A percentile compares a stretch with the other conserved stretches of the same genome.
Conservation (phyloP, 2,329 filamentous ascomycete species). For the Colletotrichum phormii region DNA sequence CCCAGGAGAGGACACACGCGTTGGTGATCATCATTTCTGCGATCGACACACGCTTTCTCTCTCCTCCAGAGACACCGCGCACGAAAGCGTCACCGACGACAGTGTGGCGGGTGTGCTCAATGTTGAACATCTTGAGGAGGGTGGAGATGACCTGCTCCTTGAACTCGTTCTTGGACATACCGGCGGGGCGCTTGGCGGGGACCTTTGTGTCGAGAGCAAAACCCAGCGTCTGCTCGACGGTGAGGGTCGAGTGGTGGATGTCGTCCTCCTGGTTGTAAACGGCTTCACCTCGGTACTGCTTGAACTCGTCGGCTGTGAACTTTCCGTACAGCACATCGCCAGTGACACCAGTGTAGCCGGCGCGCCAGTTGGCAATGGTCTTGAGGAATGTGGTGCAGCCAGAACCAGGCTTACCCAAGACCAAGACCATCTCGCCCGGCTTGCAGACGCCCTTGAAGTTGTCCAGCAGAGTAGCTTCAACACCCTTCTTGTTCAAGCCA, state of each 20-base stretch:
- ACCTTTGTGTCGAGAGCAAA: slow-evolving; percentile 90
- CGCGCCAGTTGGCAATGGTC: slow-evolving; percentile 74
- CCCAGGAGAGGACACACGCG: slow-evolving; percentile 79
- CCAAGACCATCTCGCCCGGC: slow-evolving; percentile 90
- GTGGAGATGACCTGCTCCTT: slow-evolving; percentile 80
- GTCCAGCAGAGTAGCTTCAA: slow-evolving; percentile 79
- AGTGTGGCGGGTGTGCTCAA: slow-evolving; percentile 87
- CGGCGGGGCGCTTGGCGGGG: slow-evolving; percentile 81
- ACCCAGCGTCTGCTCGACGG: slow-evolving; percentile 86
- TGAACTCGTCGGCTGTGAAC: slow-evolving; percentile 77
- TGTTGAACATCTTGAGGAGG: slow-evolving; percentile 92
- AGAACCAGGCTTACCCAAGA: slow-evolving; percentile 81
- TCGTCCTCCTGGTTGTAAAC: slow-evolving; percentile 92
- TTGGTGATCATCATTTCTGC: slow-evolving; percentile 85
- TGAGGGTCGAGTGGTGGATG: slow-evolving; percentile 85
- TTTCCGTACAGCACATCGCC: slow-evolving; percentile 84
- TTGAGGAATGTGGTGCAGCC: slow-evolving; percentile 79
- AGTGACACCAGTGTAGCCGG: slow-evolving; percentile 63
- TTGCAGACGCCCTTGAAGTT: slow-evolving; percentile 77
- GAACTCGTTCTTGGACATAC: slow-evolving; percentile 78
- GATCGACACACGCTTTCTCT: slow-evolving; percentile 84
- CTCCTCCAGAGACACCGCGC: slow-evolving; percentile 82
- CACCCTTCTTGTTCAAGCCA: slow-evolving; percentile 74
- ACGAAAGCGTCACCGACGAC: slow-evolving; percentile 87
- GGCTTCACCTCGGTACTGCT: slow-evolving; percentile 82